A percentile compares a stretch with the other conserved stretches of the same genome.
Conservation (phyloP, 1,284 basidiomycete genomes). For the Apiotrichum brassicae region DNA sequence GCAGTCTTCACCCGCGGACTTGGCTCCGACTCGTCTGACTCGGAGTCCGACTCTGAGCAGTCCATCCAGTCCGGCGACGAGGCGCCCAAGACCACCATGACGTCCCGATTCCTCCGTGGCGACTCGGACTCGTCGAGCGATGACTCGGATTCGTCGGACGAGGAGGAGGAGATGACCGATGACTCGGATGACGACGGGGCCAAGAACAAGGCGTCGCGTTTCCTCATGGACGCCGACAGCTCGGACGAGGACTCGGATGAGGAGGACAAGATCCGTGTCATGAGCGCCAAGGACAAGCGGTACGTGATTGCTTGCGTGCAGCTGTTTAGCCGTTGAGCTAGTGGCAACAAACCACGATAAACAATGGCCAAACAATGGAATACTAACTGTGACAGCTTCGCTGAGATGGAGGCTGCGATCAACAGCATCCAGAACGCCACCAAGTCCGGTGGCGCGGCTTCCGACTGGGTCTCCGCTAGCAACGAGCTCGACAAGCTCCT, state of each 20-base stretch:
- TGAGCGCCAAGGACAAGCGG: conserved; percentile 48
- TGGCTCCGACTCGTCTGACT: conserved; percentile 31
- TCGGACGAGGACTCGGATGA: conserved; percentile 44
- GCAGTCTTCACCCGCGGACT: conserved; percentile 32
- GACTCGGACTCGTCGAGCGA: conserved; percentile 25
- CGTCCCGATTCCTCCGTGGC: conserved; percentile 36
- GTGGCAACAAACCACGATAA: too few species aligned
- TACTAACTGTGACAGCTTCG: conserved; percentile 31
- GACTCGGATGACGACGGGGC: conserved; percentile 24
- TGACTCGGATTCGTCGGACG: conserved; percentile 23
- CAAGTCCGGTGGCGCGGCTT: conserved; percentile 54
- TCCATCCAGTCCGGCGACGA: conserved; percentile 36
- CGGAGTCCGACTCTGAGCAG: conserved; percentile 41
- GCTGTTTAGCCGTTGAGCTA: too few species aligned
- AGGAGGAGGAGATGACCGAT: conserved; percentile 35
- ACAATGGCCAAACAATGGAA: too few species aligned
- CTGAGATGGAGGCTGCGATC: conserved; percentile 57
- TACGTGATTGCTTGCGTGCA: conserved; percentile 17
- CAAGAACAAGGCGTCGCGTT: conserved; percentile 30
- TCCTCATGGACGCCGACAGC: conserved; percentile 42
- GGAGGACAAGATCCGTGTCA: conserved; percentile 43
- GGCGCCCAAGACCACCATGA: conserved; percentile 23
- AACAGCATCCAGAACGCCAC: conserved; percentile 89
- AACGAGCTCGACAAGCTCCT: conserved; percentile 93
- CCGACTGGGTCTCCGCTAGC: conserved; percentile 91